These are phyloP conservation scores for Neurospora sublineolata DNA, from an alignment of 495 filamentous ascomycete genomes.

Conservation along the genomic window DNA sequence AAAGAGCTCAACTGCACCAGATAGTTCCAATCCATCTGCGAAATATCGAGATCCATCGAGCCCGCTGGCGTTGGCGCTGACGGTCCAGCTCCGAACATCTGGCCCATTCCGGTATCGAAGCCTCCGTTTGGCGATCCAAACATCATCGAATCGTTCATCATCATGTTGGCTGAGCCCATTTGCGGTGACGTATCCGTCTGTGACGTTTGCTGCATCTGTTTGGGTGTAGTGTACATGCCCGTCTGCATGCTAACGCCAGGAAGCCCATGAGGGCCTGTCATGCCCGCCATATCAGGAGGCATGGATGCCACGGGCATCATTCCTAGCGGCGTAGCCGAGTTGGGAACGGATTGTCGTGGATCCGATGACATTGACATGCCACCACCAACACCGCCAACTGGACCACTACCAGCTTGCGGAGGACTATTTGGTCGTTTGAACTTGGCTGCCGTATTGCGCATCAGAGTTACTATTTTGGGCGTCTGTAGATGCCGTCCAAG, in stretches of 20 bases:
- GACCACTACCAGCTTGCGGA: neutral
- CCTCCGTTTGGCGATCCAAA: conserved; percentile 4
- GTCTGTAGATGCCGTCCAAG: conserved; percentile 26
- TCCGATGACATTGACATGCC: neutral
- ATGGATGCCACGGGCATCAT: neutral
- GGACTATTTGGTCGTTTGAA: conserved; percentile 8
- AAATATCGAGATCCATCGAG: conserved; percentile 28
- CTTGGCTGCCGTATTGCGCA: conserved; percentile 22
- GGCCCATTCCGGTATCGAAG: conserved; percentile 10
- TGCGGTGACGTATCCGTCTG: conserved; percentile 3
- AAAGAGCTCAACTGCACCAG: conserved; percentile 26
- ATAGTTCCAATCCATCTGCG: conserved; percentile 36
- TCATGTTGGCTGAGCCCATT: conserved; percentile 7
- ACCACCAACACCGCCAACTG: neutral
- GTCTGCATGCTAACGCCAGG: neutral
- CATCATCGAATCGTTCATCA: conserved; percentile 21
- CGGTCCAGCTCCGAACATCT: conserved; percentile 8
- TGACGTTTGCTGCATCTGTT: conserved; percentile 4
- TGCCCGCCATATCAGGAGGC: neutral
- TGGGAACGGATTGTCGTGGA: neutral
- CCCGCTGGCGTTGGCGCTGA: conserved; percentile 5
- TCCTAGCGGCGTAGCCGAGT: neutral
- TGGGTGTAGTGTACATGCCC: conserved; percentile 9
- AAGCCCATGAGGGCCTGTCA: neutral
- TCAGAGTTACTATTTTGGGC: conserved; percentile 31